Conservation (phyloP, 139 green algal species). For the Closterium sp. region DNA sequence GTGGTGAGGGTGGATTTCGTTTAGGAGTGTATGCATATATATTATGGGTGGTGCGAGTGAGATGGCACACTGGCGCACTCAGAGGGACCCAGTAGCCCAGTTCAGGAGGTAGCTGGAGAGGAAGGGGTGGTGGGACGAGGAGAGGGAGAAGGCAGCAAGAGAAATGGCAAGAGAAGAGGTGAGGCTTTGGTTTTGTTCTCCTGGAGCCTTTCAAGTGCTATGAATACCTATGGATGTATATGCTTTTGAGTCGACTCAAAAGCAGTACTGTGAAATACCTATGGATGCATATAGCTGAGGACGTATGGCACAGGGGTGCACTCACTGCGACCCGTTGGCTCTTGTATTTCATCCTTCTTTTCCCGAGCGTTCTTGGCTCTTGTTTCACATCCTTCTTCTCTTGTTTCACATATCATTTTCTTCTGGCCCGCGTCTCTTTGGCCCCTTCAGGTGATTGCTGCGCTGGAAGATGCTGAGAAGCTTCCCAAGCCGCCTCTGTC, state of each 20-base stretch:
- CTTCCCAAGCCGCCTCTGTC: constrained; percentile 23
- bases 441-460: constrained; percentile 22
- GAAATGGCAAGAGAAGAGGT: constrained; percentile 1
- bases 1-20: neutral
- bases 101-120: constrained; percentile 68
- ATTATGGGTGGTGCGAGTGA: constrained; percentile 71
- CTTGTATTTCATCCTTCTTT: neutral
- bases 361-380: neutral
- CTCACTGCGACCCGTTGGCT: too few relatives aligned
- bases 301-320: too few relatives aligned
- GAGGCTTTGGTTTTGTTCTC: too few relatives aligned
- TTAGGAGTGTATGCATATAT: too few relatives aligned
- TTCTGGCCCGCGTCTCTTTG: neutral
- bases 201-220: too few relatives aligned
- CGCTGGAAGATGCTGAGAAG: constrained; percentile 40
- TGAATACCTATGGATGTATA: too few relatives aligned
- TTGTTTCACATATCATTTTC: too few relatives aligned
- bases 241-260: too few relatives aligned
- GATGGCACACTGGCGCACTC: constrained; percentile 76
- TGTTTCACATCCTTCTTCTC: neutral
- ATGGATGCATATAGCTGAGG: too few relatives aligned
- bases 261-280: too few relatives aligned
- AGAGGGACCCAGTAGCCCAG: constrained; percentile 78
- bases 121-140: constrained; percentile 32
- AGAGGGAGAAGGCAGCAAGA: neutral